Conservation (phyloP, 768 basidiomycete genomes). For the Amanita thiersii region DNA sequence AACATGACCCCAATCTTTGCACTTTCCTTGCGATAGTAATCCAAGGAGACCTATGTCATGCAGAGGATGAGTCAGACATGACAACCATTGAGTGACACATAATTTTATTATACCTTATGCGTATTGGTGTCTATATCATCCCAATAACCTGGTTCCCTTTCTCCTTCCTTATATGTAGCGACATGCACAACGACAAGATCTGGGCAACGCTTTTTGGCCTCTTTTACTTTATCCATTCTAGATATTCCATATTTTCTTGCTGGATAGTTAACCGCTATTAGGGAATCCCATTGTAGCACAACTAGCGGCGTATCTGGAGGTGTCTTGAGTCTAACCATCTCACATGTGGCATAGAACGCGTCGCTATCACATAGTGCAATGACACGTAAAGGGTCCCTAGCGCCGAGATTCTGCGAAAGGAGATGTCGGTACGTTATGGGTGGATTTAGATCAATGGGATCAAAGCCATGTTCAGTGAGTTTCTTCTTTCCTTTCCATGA, state of each 20-base stretch:
- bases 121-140: conserved; percentile 82
- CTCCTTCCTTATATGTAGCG: conserved; percentile 89
- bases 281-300: conserved; percentile 79
- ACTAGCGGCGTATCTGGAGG: conserved; percentile 59
- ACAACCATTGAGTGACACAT: conserved; percentile 1
- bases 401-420: conserved; percentile 57
- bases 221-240: conserved; percentile 76
- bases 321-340: conserved; percentile 71
- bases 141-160: conserved; percentile 84
- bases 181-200: conserved; percentile 83
- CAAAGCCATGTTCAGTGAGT: conserved; percentile 37
- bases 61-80: background rate
- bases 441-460: conserved; percentile 45
- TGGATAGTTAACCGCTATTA: conserved; percentile 95
- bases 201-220: conserved; percentile 83
- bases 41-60: conserved; percentile 74
- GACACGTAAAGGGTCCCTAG: conserved; percentile 71
- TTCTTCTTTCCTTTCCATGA: conserved; percentile 56
- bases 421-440: conserved; percentile 76
- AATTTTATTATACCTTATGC: conserved; percentile 68
- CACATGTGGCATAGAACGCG: conserved; percentile 82
- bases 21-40: conserved; percentile 88
- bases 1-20: conserved; percentile 80
- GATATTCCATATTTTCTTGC: conserved; percentile 91
- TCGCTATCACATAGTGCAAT: conserved; percentile 89